These are phyloP conservation scores for Podochytrium sp. DNA, from an alignment of 192 early-diverging fungal genomes.

Conservation along the genomic window DNA sequence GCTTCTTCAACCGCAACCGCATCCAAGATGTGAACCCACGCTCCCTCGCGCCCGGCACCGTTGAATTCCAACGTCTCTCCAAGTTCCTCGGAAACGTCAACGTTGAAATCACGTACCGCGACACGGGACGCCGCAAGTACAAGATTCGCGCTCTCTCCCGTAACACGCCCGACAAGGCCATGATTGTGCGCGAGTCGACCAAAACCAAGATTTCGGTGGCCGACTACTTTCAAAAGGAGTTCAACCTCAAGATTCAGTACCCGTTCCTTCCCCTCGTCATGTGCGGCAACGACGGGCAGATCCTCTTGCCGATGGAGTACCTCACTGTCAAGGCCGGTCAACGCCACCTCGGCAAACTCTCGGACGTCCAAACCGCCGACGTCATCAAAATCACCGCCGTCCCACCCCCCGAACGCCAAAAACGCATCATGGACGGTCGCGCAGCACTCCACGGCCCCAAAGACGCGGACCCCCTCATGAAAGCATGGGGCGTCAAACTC, in stretches of 20 bases:
- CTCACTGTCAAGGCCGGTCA: conserved; percentile 20
- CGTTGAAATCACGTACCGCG: conserved; percentile 14
- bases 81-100: conserved; percentile 26
- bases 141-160: conserved; percentile 16
- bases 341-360: conserved; percentile 32
- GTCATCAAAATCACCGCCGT: conserved; percentile 37
- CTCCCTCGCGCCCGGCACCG: neutral
- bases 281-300: conserved; percentile 21
- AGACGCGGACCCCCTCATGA: neutral
- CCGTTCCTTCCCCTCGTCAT: conserved; percentile 5
- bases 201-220: conserved; percentile 4
- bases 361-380: conserved; percentile 35
- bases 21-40: conserved; percentile 23
- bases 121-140: neutral
- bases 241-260: conserved; percentile 5
- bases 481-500: conserved; percentile 38
- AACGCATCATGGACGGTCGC: conserved; percentile 16
- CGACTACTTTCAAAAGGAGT: conserved; percentile 48
- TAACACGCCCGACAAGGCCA: conserved; percentile 12
- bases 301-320: conserved; percentile 36
- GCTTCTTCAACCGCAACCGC: conserved; percentile 20
- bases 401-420: conserved; percentile 27
- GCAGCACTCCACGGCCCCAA: neutral
- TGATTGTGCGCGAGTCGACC: neutral
- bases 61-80: conserved; percentile 24